phyloP scores from a whole-genome alignment of 2,329 filamentous ascomycete species.

The Pyrenochaeta sp. region DNA sequence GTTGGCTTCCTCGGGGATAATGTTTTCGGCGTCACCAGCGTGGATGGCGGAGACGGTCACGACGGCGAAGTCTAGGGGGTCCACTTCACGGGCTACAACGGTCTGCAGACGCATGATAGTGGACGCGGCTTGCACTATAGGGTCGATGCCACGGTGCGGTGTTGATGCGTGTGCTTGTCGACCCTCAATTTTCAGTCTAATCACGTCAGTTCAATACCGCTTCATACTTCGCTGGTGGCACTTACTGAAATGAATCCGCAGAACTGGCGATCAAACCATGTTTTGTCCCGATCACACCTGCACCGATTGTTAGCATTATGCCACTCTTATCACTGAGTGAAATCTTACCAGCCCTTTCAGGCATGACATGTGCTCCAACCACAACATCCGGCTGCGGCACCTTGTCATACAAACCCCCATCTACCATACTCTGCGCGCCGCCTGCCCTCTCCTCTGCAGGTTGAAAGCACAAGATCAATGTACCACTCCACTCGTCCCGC shows the following conservation, averaged over 20 bases:
- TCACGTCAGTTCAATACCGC: conserved; percentile 13
- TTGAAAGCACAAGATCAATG: conserved; percentile 71
- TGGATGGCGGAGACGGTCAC: conserved; percentile 68
- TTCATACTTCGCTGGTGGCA: background rate
- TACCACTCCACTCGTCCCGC: conserved; percentile 66
- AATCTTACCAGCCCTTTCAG: conserved; percentile 44
- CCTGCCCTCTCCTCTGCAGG: conserved; percentile 71
- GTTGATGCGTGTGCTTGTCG: conserved; percentile 66
- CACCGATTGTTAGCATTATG: background rate
- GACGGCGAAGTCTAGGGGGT: conserved; percentile 64
- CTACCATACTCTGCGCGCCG: conserved; percentile 70
- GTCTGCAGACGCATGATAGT: conserved; percentile 67
- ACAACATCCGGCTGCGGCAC: conserved; percentile 65
- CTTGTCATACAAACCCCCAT: conserved; percentile 64
- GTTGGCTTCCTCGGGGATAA: conserved; percentile 65
- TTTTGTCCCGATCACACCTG: conserved; percentile 53
- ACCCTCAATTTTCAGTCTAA: conserved; percentile 65
- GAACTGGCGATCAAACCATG: conserved; percentile 52
- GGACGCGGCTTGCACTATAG: conserved; percentile 65
- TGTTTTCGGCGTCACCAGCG: conserved; percentile 67
- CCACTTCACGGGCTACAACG: conserved; percentile 65
- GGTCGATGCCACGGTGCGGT: conserved; percentile 66
- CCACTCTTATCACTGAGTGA: background rate
- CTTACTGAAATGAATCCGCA: conserved; percentile 50
- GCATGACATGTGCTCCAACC: conserved; percentile 67